Conservation (phyloP, 2,329 filamentous ascomycete species). For the Trichoderma sp. region DNA sequence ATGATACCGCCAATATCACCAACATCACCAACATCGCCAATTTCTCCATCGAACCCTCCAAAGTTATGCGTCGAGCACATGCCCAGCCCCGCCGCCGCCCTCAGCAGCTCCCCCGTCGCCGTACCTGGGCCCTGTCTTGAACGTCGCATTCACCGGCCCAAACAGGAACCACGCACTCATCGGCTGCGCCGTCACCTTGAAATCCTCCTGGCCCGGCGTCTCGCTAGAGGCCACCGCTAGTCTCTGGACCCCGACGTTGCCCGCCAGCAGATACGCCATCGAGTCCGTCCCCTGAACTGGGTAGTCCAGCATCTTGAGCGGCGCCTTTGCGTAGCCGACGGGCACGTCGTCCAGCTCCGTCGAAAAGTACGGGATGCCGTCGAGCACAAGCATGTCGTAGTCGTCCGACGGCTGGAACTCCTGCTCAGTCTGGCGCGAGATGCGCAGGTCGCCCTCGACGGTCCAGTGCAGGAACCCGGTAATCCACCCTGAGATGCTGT, state of each 20-base stretch:
- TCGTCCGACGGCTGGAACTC: not conserved
- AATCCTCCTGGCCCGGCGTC: not conserved
- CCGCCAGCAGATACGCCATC: slow-evolving; percentile 41
- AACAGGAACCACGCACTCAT: slow-evolving; percentile 45
- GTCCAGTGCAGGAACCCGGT: slow-evolving; percentile 51
- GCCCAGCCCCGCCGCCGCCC: slow-evolving; percentile 4
- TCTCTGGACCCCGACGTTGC: slow-evolving; percentile 40
- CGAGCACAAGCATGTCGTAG: slow-evolving; percentile 27
- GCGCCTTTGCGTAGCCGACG: slow-evolving; percentile 43
- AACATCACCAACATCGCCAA: not conserved
- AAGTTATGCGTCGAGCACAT: slow-evolving; percentile 8
- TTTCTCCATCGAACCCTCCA: not conserved
- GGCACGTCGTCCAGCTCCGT: slow-evolving; percentile 34
- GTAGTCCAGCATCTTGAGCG: slow-evolving; percentile 40
- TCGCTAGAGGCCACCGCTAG: slow-evolving; percentile 21
- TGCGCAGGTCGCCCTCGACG: slow-evolving; percentile 34
- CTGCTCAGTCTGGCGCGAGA: slow-evolving; percentile 23
- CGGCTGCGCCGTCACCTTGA: slow-evolving; percentile 35
- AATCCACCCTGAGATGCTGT: slow-evolving; percentile 49
- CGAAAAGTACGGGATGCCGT: slow-evolving; percentile 34
- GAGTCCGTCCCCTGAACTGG: slow-evolving; percentile 21
- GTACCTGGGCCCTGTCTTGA: slow-evolving; percentile 24
- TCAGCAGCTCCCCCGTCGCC: slow-evolving; percentile 26
- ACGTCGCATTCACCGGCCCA: slow-evolving; percentile 35
- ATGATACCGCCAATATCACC: not conserved